A percentile compares a stretch with the other conserved stretches of the same genome.
phyloP scores from a whole-genome alignment of 176 grass and related monocot species.

The Cocos nucifera region DNA sequence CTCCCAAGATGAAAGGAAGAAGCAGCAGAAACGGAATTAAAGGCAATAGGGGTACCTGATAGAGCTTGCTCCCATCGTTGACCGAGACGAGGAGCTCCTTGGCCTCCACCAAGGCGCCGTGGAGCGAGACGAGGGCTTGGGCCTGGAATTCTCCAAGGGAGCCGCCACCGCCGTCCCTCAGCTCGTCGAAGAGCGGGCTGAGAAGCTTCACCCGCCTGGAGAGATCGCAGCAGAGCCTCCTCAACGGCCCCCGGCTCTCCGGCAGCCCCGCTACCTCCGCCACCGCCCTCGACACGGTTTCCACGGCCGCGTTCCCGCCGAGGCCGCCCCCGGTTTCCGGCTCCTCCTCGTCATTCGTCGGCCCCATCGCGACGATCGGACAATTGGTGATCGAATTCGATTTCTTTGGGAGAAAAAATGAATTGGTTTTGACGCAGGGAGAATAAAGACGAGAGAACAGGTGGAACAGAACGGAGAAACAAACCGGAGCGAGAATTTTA shows the following conservation, averaged over 20 bases:
- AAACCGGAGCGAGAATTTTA: no score
- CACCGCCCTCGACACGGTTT: constrained; percentile 28
- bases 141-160: background rate
- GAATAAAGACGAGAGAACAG: no score
- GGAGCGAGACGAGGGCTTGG: constrained; percentile 17
- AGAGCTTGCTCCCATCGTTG: constrained; percentile 76
- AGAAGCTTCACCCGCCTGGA: constrained; percentile 76
- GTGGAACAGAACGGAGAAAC: no score
- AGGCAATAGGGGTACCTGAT: constrained; percentile 42
- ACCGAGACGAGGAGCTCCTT: constrained; percentile 54
- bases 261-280: constrained; percentile 65
- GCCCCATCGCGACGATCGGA: background rate
- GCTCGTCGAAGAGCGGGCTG: constrained; percentile 58
- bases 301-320: background rate
- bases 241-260: constrained; percentile 69
- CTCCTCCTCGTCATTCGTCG: constrained; percentile 1
- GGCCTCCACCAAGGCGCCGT: constrained; percentile 35
- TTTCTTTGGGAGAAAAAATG: no score
- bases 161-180: constrained; percentile 18
- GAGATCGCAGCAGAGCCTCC: constrained; percentile 62
- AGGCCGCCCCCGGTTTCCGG: background rate
- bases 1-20: background rate
- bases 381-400: background rate
- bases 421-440: no score
- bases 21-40: background rate